These are phyloP conservation scores for Mucor circinelloides DNA, from an alignment of 371 early-diverging fungal species.

Conservation along the genomic window DNA sequence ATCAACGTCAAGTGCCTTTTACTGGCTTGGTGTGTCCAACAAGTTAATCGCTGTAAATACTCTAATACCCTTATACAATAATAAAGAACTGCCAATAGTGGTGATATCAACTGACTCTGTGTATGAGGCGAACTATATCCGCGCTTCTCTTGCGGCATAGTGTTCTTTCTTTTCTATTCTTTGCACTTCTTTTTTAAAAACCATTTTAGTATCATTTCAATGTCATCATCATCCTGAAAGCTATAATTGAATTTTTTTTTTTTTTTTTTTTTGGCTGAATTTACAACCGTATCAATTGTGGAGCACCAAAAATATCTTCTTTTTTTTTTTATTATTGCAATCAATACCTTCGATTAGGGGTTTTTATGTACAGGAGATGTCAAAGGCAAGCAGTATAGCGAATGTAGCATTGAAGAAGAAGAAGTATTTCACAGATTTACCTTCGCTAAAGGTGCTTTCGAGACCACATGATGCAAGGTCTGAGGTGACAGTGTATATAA, in stretches of 20 bases:
- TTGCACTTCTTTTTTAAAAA: not conserved
- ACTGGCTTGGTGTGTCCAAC: constrained; percentile 26
- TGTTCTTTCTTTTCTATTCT: not conserved
- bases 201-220: not conserved
- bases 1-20: constrained; percentile 19
- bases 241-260: too few relatives aligned
- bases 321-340: not conserved
- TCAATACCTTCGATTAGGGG: not conserved
- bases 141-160: not conserved
- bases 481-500: constrained; percentile 52
- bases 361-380: not conserved
- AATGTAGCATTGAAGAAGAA: constrained; percentile 6
- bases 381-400: not conserved
- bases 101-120: not conserved
- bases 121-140: not conserved
- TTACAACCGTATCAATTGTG: not conserved
- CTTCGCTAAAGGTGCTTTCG: constrained; percentile 42
- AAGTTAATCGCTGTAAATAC: constrained; percentile 5
- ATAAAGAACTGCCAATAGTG: not conserved
- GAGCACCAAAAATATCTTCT: not conserved
- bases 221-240: not conserved
- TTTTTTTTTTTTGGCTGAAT: not conserved
- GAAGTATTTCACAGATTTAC: constrained; percentile 45
- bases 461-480: constrained; percentile 31
- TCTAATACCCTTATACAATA: not conserved